Evolutionary conservation across 2,329 filamentous ascomycete species (phyloP), one percentile per base, ranked within the genome.

Genomic region (Acrocalymma vagum): DNA sequence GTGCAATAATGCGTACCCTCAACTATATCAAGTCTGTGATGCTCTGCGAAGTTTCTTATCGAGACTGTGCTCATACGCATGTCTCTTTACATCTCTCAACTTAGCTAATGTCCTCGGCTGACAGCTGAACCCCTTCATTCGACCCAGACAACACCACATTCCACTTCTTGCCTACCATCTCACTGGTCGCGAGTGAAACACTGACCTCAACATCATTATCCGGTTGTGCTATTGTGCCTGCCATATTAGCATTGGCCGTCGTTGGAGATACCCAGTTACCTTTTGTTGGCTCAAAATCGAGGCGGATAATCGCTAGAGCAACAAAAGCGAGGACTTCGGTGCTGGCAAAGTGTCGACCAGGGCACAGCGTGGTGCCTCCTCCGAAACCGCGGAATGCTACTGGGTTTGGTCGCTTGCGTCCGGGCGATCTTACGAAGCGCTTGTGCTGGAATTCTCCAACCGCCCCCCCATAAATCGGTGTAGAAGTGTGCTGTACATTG

Each of bases 281-380:
- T 1, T 21, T 21, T 13, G 4, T 14, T 1, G 58, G 51, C 13
- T 21, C n/a, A 5, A 65, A 29, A 25, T 70, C 62, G 47, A 58
- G 68, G 4, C 50, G 39, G 14, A 59, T 15, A 7, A 66, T 29
- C 21, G 66, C 24, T 36, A 65, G 38, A 5, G 64, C 53, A 1
- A 48, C 47, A 11, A 61, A 42, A 2, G 49, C 48, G 17, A 63
- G 25, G 14, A 68, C 57, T 30, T 67, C 62, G 1, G 42, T 60
- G 9, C 22, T 60, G 0, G 65, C 64, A 45, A 69, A 69, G 36
- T 68, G 62, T 9, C 63, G 52, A 3, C 65, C 65, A 2, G 66
- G 64, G 40, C 65, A 69, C 2, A 69, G 29, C 3, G 45, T 57
- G n/a, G 37, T 42, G 0, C 62, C 60, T 2, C 63, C 58, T 6